A percentile compares a stretch with the other conserved stretches of the same genome.
Evolutionary conservation across 352 stramenopile genomes (phyloP).

Genomic region (Phytophthora hybrid): DNA sequence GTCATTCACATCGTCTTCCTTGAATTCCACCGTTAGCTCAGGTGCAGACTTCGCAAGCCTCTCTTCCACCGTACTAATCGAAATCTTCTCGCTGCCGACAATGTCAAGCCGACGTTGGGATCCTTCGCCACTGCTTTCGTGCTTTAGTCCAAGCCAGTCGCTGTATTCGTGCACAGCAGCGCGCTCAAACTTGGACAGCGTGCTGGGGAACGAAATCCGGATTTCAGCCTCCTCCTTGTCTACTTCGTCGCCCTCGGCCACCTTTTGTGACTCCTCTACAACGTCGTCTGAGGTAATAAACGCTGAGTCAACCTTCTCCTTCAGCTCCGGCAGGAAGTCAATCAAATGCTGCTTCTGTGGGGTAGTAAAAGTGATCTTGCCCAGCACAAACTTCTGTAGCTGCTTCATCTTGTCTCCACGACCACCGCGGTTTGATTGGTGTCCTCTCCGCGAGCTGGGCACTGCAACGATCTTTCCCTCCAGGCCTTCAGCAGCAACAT

Average conservation of each 20-base stretch:
- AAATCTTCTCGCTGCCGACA: slow-evolving; percentile 39
- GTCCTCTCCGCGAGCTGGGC: slow-evolving; percentile 43
- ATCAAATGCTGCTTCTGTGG: slow-evolving; percentile 57
- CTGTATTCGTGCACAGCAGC: slow-evolving; percentile 72
- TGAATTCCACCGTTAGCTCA: slow-evolving; percentile 63
- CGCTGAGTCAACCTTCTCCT: slow-evolving; percentile 60
- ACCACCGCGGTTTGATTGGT: slow-evolving; percentile 38
- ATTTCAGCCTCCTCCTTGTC: slow-evolving; percentile 37
- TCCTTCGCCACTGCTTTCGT: slow-evolving; percentile 60
- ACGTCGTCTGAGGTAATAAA: slow-evolving; percentile 42
- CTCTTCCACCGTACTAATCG: slow-evolving; percentile 26
- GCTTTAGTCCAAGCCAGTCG: slow-evolving; percentile 62
- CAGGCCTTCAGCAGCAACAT: slow-evolving; percentile 46
- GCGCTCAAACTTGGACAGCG: slow-evolving; percentile 74
- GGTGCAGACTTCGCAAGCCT: slow-evolving; percentile 30
- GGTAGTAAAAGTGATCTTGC: slow-evolving; percentile 53
- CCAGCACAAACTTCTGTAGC: slow-evolving; percentile 44
- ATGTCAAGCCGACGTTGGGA: slow-evolving; percentile 51
- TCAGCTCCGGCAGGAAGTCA: slow-evolving; percentile 69
- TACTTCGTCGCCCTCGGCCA: slow-evolving; percentile 19
- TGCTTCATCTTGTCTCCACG: slow-evolving; percentile 43
- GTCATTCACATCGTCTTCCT: slow-evolving; percentile 64
- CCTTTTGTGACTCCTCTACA: slow-evolving; percentile 20
- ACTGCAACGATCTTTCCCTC: slow-evolving; percentile 56
- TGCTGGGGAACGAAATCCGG: slow-evolving; percentile 49